Evolutionary conservation across 257 asterid genomes (phyloP).

Genomic region (Fraxinus americana): DNA sequence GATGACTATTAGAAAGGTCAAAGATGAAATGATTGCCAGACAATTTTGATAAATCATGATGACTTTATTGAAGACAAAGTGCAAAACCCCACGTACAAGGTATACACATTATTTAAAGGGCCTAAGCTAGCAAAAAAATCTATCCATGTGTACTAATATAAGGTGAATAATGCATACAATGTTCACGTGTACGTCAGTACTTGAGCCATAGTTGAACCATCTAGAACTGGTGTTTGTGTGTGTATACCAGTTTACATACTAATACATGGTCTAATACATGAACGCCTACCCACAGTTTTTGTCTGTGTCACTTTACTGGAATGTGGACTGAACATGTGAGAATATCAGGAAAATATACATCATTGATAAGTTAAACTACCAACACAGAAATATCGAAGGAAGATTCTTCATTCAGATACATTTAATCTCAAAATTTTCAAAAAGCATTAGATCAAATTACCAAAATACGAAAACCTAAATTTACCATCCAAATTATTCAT

Average conservation of each 20-base stretch:
- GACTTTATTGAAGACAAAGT: not conserved
- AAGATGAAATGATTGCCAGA: not conserved
- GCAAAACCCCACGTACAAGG: not conserved
- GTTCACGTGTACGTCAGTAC: not conserved
- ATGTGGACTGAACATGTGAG: not conserved
- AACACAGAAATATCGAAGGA: not conserved
- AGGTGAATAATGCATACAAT: not conserved
- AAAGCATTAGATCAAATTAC: slow-evolving; percentile 6
- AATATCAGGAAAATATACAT: not conserved
- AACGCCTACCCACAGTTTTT: too few species aligned
- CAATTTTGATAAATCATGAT: not conserved
- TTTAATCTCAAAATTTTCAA: not conserved
- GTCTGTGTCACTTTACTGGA: too few species aligned
- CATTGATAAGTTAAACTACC: slow-evolving; percentile 8
- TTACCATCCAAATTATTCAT: slow-evolving; percentile 13
- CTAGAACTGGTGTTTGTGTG: not conserved
- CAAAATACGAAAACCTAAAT: not conserved
- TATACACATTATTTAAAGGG: not conserved
- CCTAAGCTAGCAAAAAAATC: not conserved
- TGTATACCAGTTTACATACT: not conserved
- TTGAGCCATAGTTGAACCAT: not conserved
- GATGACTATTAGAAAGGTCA: not conserved
- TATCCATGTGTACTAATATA: not conserved
- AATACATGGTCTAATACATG: not conserved
- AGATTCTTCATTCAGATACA: not conserved